Base-by-base conservation (phyloP, 163 green algal species). In the Scenedesmus sp. region DNA sequence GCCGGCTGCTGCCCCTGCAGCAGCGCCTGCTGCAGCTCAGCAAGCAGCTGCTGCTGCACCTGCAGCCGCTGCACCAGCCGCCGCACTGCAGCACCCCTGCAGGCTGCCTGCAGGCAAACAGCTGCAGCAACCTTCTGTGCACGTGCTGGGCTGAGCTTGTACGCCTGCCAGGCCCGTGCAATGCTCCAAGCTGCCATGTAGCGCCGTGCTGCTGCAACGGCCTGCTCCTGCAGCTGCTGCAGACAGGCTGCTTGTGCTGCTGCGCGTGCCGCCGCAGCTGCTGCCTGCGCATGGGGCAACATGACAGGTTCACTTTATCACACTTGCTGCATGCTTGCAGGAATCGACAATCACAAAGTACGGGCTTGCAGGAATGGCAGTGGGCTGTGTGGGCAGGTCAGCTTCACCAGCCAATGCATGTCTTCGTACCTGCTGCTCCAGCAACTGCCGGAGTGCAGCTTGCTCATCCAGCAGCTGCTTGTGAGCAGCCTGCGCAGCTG, bases 341-440 rank as follows among this genome's bases (percentile, higher is more conserved):
- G 18, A 2, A 20, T 34, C 4, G 5, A 46, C 2, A 23, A 64
- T 6, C 70, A 52, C 70, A 52, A 23, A n/a, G 23, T 13, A 6
- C 23, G 52, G 12, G 70, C 23, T 79, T 79, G 70, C 70, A 5
- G 70, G 23, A 7, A 79, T 52, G 10, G 70, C 13, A 34, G 16
- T 9, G 18, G 16, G 62, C 62, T 15, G 10, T 70, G 66, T 20
- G 64, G 64, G 66, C 15, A 34, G 1, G 26, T 26, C 66, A 76
- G 66, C 18, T 20, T 73, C 23, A 16, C 23, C 10, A 79, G 4
- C 5, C 23, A 3, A 79, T 12, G n/a, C 84, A 79, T 60, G 18
- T 59, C 20, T 52, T 0, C 60, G 57, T 56, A 90, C 86, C 86
- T 90, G 86, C 60, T 90, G 46, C 54, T 83, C 46, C 86, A 90